A percentile compares a stretch with the other conserved stretches of the same genome.
Evolutionary conservation across 2,329 filamentous ascomycete species (phyloP).

Genomic region (Colletotrichum truncatum): DNA sequence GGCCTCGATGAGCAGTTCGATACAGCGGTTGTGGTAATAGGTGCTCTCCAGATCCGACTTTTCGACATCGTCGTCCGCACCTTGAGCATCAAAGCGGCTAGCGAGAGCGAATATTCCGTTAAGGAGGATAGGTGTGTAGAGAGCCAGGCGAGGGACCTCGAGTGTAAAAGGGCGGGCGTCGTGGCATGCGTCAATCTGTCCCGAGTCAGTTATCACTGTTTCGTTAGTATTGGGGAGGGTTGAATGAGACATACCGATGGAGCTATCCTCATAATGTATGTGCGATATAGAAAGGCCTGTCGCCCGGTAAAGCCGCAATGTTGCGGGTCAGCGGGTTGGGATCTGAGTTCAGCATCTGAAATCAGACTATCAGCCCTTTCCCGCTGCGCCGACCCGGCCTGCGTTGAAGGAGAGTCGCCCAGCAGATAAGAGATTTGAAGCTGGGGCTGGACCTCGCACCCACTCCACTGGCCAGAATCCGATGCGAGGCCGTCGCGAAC

Average conservation of each 20-base stretch:
- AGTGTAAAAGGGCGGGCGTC: slow-evolving; percentile 49
- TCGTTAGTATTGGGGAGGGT: neutral
- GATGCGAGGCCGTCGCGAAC: neutral
- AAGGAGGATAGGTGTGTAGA: slow-evolving; percentile 54
- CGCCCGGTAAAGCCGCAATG: slow-evolving; percentile 16
- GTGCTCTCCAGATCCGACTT: slow-evolving; percentile 50
- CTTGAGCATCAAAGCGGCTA: slow-evolving; percentile 52
- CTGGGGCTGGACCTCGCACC: slow-evolving; percentile 5
- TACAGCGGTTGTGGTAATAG: slow-evolving; percentile 53
- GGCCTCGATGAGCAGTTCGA: slow-evolving; percentile 55
- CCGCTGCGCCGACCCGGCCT: neutral
- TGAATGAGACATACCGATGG: slow-evolving; percentile 1
- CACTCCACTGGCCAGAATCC: neutral
- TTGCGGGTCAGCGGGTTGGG: neutral
- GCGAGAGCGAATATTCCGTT: slow-evolving; percentile 57
- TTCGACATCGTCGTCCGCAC: slow-evolving; percentile 36
- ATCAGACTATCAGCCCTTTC: neutral
- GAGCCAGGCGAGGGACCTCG: slow-evolving; percentile 55
- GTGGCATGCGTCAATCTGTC: slow-evolving; percentile 25
- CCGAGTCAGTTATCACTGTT: neutral
- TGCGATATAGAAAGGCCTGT: slow-evolving; percentile 21
- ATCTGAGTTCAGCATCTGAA: neutral
- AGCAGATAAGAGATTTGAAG: slow-evolving; percentile 21
- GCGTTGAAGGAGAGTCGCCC: slow-evolving; percentile 7
- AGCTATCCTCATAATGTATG: slow-evolving; percentile 21